Percentiles rank a stretch among this genome's conserved stretches.
Conservation (phyloP, 805 yeast species). For the Candida quercuum region DNA sequence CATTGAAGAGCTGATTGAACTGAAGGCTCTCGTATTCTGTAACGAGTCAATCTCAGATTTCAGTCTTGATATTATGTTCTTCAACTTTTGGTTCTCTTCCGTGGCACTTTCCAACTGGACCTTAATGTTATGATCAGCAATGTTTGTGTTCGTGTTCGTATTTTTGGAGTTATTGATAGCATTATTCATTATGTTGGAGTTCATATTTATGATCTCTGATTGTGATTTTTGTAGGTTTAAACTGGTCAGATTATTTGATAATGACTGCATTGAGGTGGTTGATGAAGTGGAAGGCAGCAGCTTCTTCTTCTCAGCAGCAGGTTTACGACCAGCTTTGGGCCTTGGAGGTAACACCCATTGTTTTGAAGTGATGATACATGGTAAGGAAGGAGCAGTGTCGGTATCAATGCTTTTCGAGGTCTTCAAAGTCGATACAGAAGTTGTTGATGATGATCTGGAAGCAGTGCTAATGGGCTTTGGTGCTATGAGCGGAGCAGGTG, state of each 20-base stretch:
- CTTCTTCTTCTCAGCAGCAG: conserved; percentile 21
- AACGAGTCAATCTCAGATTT: conserved; percentile 33
- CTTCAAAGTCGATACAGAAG: conserved; percentile 2
- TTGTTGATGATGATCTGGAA: conserved; percentile 1
- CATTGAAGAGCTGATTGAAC: background rate
- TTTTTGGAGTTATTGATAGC: conserved; percentile 2
- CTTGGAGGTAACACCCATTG: conserved; percentile 83
- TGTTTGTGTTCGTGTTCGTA: no score
- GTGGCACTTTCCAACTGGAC: conserved; percentile 36
- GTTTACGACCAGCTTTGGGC: conserved; percentile 68
- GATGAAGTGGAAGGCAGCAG: conserved; percentile 2
- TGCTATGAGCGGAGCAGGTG: conserved; percentile 16
- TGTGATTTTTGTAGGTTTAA: background rate
- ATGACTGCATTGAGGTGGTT: conserved; percentile 1
- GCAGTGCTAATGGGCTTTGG: conserved; percentile 10
- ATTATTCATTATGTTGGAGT: background rate
- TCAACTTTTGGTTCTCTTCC: conserved; percentile 38
- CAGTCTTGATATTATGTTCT: conserved; percentile 34
- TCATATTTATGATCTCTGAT: background rate
- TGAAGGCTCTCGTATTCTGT: conserved; percentile 5
- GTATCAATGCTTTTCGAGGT: background rate
- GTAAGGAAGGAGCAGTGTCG: conserved; percentile 3
- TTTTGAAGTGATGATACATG: conserved; percentile 45
- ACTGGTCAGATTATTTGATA: background rate
- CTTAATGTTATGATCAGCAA: conserved; percentile 14